A percentile compares a stretch with the other conserved stretches of the same genome.
Conservation (phyloP, 1,139 yeast species). For the Magnusiomyces paraingens region DNA sequence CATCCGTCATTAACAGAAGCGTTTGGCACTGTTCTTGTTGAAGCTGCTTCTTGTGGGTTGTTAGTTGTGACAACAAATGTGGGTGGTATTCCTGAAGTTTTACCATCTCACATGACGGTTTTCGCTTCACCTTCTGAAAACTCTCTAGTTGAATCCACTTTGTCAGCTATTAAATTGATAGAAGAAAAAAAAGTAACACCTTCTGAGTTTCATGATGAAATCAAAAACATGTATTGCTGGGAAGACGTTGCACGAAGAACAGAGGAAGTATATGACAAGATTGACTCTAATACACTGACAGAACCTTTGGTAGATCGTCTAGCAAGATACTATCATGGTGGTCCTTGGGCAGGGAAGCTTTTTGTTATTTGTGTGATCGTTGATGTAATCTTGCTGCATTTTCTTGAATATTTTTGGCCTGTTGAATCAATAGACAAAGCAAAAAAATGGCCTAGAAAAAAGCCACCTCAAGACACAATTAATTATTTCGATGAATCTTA, state of each 20-base stretch:
- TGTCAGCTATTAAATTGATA: constrained; percentile 55
- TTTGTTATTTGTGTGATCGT: constrained; percentile 73
- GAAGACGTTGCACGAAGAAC: constrained; percentile 80
- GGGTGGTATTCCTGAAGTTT: constrained; percentile 96
- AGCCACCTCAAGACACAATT: too few relatives aligned
- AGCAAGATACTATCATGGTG: constrained; percentile 62
- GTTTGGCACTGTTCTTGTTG: constrained; percentile 94
- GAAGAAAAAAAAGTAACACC: constrained; percentile 61
- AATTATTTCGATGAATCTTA: too few relatives aligned
- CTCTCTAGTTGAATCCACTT: constrained; percentile 62
- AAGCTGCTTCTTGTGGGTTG: constrained; percentile 95
- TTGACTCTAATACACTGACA: constrained; percentile 41
- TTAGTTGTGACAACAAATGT: constrained; percentile 92
- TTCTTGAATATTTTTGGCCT: constrained; percentile 72
- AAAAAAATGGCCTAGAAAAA: constrained; percentile 61
- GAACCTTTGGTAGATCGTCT: constrained; percentile 49
- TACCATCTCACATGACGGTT: constrained; percentile 89
- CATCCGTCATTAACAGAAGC: constrained; percentile 97
- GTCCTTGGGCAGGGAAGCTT: constrained; percentile 77
- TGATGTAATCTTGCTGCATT: constrained; percentile 57
- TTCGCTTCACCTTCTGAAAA: constrained; percentile 86
- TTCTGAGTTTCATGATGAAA: constrained; percentile 66
- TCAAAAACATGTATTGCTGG: constrained; percentile 89
- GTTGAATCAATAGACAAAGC: constrained; percentile 60
- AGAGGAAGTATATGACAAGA: constrained; percentile 62